These are phyloP conservation scores for Auriscalpium vulgare DNA, from an alignment of 768 basidiomycete species.

Conservation along the genomic window DNA sequence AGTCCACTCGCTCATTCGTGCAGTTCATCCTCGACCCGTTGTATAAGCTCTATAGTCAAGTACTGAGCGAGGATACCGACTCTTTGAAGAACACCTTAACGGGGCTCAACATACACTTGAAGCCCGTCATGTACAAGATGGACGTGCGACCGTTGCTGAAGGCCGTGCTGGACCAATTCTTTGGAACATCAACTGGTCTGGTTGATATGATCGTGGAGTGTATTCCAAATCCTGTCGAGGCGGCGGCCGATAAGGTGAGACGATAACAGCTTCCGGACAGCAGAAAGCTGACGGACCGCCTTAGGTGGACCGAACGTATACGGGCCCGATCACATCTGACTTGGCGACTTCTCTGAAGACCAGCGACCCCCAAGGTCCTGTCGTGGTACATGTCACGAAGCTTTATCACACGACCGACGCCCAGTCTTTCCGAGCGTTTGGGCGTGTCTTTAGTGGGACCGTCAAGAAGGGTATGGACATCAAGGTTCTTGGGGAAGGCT, in stretches of 20 bases:
- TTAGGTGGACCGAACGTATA: slow-evolving; percentile 79
- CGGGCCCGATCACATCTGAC: slow-evolving; percentile 79
- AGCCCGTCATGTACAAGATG: slow-evolving; percentile 97
- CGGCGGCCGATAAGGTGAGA: slow-evolving; percentile 50
- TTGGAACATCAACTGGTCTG: slow-evolving; percentile 82
- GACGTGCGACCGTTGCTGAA: slow-evolving; percentile 93
- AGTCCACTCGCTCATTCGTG: slow-evolving; percentile 79
- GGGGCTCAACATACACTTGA: slow-evolving; percentile 74
- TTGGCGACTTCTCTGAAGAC: slow-evolving; percentile 72
- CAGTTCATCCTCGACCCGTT: slow-evolving; percentile 94
- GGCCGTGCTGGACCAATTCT: slow-evolving; percentile 92
- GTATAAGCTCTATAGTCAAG: slow-evolving; percentile 95
- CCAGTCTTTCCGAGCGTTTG: slow-evolving; percentile 93
- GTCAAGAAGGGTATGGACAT: slow-evolving; percentile 73
- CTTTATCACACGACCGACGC: slow-evolving; percentile 96
- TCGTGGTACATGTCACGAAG: slow-evolving; percentile 91
- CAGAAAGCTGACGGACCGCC: slow-evolving; percentile 1
- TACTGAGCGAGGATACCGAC: slow-evolving; percentile 92
- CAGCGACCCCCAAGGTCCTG: slow-evolving; percentile 77
- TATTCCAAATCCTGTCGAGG: slow-evolving; percentile 73
- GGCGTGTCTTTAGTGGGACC: slow-evolving; percentile 89
- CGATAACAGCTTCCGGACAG: neutral
- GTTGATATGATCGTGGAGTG: slow-evolving; percentile 89
- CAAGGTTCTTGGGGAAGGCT: slow-evolving; percentile 97
- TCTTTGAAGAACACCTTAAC: slow-evolving; percentile 71